Conservation (phyloP, 2,329 filamentous ascomycete genomes). For the Botrytis medusae region DNA sequence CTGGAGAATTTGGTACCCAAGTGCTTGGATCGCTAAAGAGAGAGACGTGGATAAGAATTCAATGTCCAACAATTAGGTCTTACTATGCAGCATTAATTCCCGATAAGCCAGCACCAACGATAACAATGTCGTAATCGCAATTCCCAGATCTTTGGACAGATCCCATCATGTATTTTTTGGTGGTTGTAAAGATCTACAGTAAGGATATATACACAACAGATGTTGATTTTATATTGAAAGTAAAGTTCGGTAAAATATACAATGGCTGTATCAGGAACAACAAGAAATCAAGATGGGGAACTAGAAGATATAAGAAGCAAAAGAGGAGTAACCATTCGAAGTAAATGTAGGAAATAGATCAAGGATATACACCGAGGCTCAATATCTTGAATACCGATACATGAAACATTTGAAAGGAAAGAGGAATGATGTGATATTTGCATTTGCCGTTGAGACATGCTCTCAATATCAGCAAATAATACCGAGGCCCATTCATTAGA, state of each 20-base stretch:
- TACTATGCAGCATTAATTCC: conserved; percentile 71
- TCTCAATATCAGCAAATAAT: not conserved
- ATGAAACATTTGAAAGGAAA: not conserved
- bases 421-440: not conserved
- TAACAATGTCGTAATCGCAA: conserved; percentile 52
- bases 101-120: conserved; percentile 72
- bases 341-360: not conserved
- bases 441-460: not conserved
- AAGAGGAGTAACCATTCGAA: not conserved
- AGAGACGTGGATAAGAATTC: not conserved
- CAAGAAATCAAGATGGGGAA: not conserved
- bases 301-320: not conserved
- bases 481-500: not conserved
- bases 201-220: not conserved
- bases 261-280: not conserved
- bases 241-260: not conserved
- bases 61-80: not conserved
- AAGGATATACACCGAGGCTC: not conserved
- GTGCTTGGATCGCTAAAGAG: not conserved
- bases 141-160: conserved; percentile 20
- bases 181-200: not conserved
- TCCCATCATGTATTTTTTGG: conserved; percentile 22
- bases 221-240: not conserved
- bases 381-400: not conserved
- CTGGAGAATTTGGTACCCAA: not conserved